Percentiles rank a stretch among this genome's conserved stretches.
Evolutionary conservation across 1,139 yeast species (phyloP).

Genomic region (Hyphopichia fennica): DNA sequence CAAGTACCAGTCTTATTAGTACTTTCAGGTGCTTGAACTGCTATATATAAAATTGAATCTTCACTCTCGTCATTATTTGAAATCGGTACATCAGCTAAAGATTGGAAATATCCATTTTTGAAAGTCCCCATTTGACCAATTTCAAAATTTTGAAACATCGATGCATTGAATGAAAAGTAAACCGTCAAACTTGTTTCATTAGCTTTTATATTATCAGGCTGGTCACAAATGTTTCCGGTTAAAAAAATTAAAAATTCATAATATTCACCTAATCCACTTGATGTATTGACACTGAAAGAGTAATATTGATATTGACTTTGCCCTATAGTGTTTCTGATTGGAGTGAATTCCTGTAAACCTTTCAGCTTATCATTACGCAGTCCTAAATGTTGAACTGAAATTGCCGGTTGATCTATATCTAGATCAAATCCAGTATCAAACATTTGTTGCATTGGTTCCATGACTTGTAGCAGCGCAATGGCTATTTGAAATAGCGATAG

Average conservation of each 20-base stretch:
- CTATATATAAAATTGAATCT: constrained; percentile 42
- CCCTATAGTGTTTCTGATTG: constrained; percentile 37
- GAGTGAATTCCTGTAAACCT: constrained; percentile 46
- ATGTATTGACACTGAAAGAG: constrained; percentile 46
- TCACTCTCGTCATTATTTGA: constrained; percentile 13
- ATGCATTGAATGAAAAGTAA: constrained; percentile 50
- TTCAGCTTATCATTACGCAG: constrained; percentile 14
- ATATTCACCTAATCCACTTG: constrained; percentile 46
- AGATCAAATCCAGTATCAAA: constrained; percentile 11
- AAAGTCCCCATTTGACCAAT: constrained; percentile 33
- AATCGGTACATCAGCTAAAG: constrained; percentile 45
- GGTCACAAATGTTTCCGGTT: constrained; percentile 58
- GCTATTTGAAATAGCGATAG: neutral
- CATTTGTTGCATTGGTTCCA: neutral
- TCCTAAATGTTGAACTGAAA: neutral
- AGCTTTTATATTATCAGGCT: constrained; percentile 35
- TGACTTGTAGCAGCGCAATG: neutral
- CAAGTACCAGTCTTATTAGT: constrained; percentile 41
- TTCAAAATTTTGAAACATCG: constrained; percentile 33
- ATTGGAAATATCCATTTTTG: constrained; percentile 55
- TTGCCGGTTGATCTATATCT: constrained; percentile 11
- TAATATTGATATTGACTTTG: constrained; percentile 44
- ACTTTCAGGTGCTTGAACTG: constrained; percentile 48
- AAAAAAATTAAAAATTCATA: constrained; percentile 57
- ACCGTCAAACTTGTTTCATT: constrained; percentile 45